These are phyloP conservation scores for Spergularia azorica DNA, from an alignment of 179 eudicot species.

Conservation along the genomic window DNA sequence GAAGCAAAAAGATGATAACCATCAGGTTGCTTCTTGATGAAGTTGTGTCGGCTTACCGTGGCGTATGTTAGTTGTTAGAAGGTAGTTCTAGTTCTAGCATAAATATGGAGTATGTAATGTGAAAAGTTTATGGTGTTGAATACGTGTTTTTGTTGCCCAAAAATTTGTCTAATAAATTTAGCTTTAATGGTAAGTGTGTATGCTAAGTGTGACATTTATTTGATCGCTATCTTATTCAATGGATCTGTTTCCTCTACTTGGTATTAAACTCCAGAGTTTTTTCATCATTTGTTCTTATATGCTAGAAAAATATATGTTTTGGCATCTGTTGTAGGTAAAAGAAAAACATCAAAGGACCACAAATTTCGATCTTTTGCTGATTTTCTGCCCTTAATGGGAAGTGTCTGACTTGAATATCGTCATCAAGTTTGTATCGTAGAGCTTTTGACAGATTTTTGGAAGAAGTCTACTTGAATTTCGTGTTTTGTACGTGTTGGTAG, in stretches of 20 bases:
- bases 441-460: not conserved
- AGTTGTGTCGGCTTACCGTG: not conserved
- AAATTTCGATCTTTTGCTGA: not conserved
- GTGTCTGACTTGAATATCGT: not conserved
- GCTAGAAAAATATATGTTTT: not conserved
- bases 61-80: not conserved
- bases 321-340: constrained; percentile 19
- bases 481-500: not conserved
- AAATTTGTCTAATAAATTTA: constrained; percentile 4
- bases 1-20: not conserved
- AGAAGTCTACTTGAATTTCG: not conserved
- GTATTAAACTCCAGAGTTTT: not conserved
- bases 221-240: constrained; percentile 16
- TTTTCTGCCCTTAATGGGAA: not conserved
- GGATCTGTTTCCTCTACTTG: constrained; percentile 20
- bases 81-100: not conserved
- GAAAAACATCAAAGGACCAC: not conserved
- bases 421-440: not conserved
- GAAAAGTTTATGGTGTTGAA: constrained; percentile 21
- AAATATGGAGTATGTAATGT: constrained; percentile 12
- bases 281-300: not conserved
- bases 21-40: not conserved
- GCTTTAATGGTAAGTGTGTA: constrained; percentile 23
- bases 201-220: constrained; percentile 28
- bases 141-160: constrained; percentile 16